These are phyloP conservation scores for Tetradesmus lagerheimii DNA, from an alignment of 139 green algal species.

Conservation along the genomic window DNA sequence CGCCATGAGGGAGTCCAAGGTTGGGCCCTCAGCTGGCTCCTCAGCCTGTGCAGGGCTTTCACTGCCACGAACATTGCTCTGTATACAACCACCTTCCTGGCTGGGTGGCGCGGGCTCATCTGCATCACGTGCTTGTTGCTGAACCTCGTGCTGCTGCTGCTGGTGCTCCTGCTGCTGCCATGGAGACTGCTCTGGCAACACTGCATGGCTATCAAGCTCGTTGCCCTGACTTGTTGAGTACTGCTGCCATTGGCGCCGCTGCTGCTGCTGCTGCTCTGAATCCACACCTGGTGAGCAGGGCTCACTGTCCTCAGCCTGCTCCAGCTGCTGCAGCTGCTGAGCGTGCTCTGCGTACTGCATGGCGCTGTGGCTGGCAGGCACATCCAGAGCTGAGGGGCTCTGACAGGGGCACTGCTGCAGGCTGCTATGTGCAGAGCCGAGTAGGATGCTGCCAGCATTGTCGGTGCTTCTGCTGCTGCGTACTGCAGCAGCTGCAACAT, in stretches of 20 bases:
- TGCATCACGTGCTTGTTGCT: background rate
- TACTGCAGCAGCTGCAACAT: background rate
- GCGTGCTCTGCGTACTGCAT: background rate
- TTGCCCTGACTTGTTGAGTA: background rate
- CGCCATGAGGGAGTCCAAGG: slow-evolving; percentile 22
- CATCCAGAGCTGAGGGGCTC: background rate
- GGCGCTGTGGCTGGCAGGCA: background rate
- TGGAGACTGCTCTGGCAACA: background rate
- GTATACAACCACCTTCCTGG: background rate
- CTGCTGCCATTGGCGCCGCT: background rate
- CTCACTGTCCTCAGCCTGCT: background rate
- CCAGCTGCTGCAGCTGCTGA: background rate
- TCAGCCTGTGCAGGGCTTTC: background rate
- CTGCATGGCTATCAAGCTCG: background rate
- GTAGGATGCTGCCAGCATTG: background rate
- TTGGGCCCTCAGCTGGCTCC: background rate
- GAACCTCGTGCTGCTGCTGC: background rate
- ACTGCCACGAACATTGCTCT: background rate
- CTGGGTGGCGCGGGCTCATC: background rate
- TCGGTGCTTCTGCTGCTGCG: background rate
- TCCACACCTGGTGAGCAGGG: background rate
- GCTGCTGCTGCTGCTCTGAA: background rate
- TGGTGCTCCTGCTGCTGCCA: slow-evolving; percentile 33
- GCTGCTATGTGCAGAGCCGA: background rate
- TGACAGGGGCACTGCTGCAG: background rate